Base-by-base conservation (phyloP, 164 flowering plant genomes). In the Liriodendron chinense region DNA sequence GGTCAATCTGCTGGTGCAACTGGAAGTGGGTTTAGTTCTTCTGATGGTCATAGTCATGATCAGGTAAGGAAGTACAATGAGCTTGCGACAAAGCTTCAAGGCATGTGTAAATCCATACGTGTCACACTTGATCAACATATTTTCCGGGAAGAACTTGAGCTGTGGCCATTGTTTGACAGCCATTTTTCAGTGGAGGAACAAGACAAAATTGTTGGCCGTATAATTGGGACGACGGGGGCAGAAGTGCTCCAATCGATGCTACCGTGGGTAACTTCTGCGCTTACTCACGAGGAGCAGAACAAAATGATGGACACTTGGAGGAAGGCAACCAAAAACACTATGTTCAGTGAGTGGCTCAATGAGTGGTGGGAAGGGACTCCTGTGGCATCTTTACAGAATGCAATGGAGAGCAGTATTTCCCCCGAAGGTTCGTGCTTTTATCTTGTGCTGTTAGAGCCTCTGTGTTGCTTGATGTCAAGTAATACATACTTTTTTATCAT, bases 321-420 rank as follows among this genome's bases (percentile, higher is more conserved):
- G 84, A 91, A 93, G 62, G 99, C 97, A 64, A 88, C 99, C 3
- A 93, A 88, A 79, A 95, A 95, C 77, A 95, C 99, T 5, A 95
- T 93, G 99, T 95, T 95, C 78, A 91, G 85, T 73, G 99, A 95
- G 81, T 95, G 99, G 99, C 97, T 95, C 65, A 83, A 87, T 83
- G 99, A 95, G 83, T 95, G 99, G 92, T 95, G 98, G 98, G 89
- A 90, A 75, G 94, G 88, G 81, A 76, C 75, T 73, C 75, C 87
- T 26, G 76, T 73, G 50, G 82, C 87, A 62, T 72, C 87, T 67
- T 49, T 81, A 16, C 83, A 78, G 61, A 53, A 77, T 66, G 73
- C 85, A 74, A 64, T 87, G 26, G 91, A 82, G 56, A 82, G 79
- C 62, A 73, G 87, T 75, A 64, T 50, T 59, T 81, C 92, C 75